Base-by-base conservation (phyloP, 2,329 filamentous ascomycete species). In the Xylaria sp. region DNA sequence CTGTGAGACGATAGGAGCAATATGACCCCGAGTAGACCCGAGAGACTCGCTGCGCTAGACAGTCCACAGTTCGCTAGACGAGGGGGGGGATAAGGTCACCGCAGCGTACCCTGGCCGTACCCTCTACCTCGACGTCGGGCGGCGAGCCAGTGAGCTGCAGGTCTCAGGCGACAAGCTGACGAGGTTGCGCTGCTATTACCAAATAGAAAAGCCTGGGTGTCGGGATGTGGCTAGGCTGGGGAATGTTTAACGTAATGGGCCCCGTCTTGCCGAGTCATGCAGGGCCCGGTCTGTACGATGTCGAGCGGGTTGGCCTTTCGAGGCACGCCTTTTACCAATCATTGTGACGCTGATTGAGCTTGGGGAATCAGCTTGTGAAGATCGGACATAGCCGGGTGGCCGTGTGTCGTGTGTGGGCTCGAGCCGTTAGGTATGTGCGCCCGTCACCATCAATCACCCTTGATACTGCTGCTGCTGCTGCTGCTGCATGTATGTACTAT, bases 171-270 rank as follows among this genome's bases (percentile, higher is more conserved):
- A 58, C 21, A 27, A 58, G 54, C 56, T 62, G 41, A 56, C 54
- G 11, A 38, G 54, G 58, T 58, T 62, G 48, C 41, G 68, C 72
- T 73, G 64, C 71, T 71, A 82, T 82, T 82, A 82, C 78, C 76
- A 81, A 79, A 81, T 80, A 72, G 75, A 79, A 81, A 79, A 74
- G 70, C 71, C 65, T 54, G 57, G 57, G 63, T 62, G 69, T 62
- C 63, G 64, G 67, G 65, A 62, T 68, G 64, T 67, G 71, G 73
- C 72, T 74, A 72, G 70, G 70, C 72, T 66, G 67, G 67, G 72
- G 75, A 75, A 76, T 73, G 68, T 78, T 70, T 81, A 79, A 82
- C 80, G 80, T 82, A 82, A 82, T 80, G 72, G 47, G 75, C 68
- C 73, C 73, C 70, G 72, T 66, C 65, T 65, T 67, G 57, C 68